These are phyloP conservation scores for Lyophyllum semitale DNA, from an alignment of 768 basidiomycete species.

Conservation along the genomic window DNA sequence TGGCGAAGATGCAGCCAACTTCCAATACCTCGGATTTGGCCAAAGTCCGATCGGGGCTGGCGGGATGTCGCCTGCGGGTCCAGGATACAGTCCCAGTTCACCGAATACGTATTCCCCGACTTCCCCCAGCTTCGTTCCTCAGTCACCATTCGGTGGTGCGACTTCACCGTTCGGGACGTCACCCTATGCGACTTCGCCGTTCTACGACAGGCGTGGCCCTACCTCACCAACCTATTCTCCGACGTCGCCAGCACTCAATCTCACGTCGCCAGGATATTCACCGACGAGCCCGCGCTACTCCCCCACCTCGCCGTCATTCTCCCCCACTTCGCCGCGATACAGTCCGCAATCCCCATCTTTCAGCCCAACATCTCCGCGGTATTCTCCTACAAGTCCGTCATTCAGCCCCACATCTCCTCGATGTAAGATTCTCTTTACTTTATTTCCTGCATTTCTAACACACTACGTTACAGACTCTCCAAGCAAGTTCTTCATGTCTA, in stretches of 20 bases:
- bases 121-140: slow-evolving; percentile 82
- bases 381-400: slow-evolving; percentile 87
- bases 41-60: slow-evolving; percentile 84
- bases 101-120: slow-evolving; percentile 89
- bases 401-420: slow-evolving; percentile 94
- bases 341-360: slow-evolving; percentile 91
- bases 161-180: slow-evolving; percentile 83
- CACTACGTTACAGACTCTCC: slow-evolving; percentile 62
- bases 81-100: slow-evolving; percentile 89
- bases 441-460: slow-evolving; percentile 20
- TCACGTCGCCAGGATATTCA: slow-evolving; percentile 83
- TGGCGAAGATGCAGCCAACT: slow-evolving; percentile 80
- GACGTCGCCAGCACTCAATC: slow-evolving; percentile 79
- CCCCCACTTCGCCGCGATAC: slow-evolving; percentile 82
- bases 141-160: slow-evolving; percentile 80
- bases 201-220: slow-evolving; percentile 62
- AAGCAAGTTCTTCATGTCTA: slow-evolving; percentile 50
- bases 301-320: slow-evolving; percentile 83
- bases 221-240: slow-evolving; percentile 90
- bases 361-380: slow-evolving; percentile 86
- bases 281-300: slow-evolving; percentile 88
- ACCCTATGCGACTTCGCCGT: slow-evolving; percentile 84
- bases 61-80: slow-evolving; percentile 86
- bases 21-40: slow-evolving; percentile 75
- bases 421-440: slow-evolving; percentile 51